Conservation (phyloP, 768 basidiomycete genomes). For the Calocera viscosa region DNA sequence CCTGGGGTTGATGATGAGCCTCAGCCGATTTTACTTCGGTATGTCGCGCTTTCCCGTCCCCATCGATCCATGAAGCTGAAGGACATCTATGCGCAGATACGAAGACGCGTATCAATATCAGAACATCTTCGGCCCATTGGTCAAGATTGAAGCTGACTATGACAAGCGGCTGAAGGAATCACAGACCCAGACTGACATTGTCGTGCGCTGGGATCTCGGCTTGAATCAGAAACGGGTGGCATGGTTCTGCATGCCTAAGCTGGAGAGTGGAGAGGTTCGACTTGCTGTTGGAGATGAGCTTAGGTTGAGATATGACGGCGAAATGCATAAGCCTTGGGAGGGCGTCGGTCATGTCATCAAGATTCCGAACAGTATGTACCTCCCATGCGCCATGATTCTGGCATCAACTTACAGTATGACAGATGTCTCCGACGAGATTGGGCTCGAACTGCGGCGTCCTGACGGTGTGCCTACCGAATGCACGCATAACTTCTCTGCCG, state of each 20-base stretch:
- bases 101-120: conserved; percentile 99
- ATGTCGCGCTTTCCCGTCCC: conserved; percentile 10
- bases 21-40: conserved; percentile 68
- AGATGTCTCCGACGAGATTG: conserved; percentile 99
- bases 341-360: conserved; percentile 98
- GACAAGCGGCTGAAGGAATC: conserved; percentile 96
- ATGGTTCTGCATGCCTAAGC: conserved; percentile 91
- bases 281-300: conserved; percentile 95
- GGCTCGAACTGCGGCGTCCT: conserved; percentile 73
- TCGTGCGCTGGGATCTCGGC: conserved; percentile 93
- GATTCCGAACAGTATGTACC: conserved; percentile 83
- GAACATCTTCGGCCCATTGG: conserved; percentile 96
- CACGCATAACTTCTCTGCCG: conserved; percentile 91
- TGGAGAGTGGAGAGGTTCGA: conserved; percentile 95
- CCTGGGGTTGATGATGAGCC: conserved; percentile 97
- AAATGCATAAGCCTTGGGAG: conserved; percentile 88
- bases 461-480: conserved; percentile 91
- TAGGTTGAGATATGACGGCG: conserved; percentile 75
- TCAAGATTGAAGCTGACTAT: conserved; percentile 99
- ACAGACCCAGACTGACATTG: conserved; percentile 95
- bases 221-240: conserved; percentile 98
- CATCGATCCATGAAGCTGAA: background rate
- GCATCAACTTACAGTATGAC: conserved; percentile 3
- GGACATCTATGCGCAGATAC: conserved; percentile 36
- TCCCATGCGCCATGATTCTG: background rate